These are phyloP conservation scores for Phlegmacium glaucopus DNA, from an alignment of 768 basidiomycete genomes.

Conservation along the genomic window DNA sequence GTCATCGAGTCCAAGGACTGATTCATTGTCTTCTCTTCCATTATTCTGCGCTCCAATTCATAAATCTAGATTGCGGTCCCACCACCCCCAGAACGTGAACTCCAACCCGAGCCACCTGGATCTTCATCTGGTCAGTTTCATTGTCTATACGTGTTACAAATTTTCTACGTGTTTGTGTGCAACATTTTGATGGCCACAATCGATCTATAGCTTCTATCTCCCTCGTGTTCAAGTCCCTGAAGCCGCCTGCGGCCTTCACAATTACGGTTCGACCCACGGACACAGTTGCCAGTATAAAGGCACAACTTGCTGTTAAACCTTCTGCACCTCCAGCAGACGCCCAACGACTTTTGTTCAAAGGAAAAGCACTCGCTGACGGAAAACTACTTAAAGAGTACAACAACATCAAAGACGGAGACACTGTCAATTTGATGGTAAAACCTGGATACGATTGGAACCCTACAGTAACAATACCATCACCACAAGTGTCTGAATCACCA, in stretches of 20 bases:
- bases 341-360: constrained; percentile 88
- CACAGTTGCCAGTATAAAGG: constrained; percentile 77
- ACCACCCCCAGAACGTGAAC: constrained; percentile 52
- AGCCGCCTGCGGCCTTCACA: constrained; percentile 76
- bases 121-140: constrained; percentile 19
- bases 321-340: constrained; percentile 74
- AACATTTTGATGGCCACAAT: background rate
- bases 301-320: constrained; percentile 61
- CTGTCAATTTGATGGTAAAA: constrained; percentile 85
- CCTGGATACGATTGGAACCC: constrained; percentile 68
- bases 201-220: constrained; percentile 44
- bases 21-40: constrained; percentile 5
- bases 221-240: constrained; percentile 87
- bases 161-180: no score
- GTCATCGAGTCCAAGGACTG: background rate
- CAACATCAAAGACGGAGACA: constrained; percentile 73
- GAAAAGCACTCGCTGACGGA: constrained; percentile 86
- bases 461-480: constrained; percentile 26
- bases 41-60: background rate
- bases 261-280: constrained; percentile 79
- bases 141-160: background rate
- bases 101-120: constrained; percentile 17
- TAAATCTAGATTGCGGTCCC: constrained; percentile 51
- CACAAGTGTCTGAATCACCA: constrained; percentile 11
- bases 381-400: constrained; percentile 92